A percentile compares a stretch with the other conserved stretches of the same genome.
Evolutionary conservation across 768 basidiomycete genomes (phyloP).

Genomic region (Epithele typhae): DNA sequence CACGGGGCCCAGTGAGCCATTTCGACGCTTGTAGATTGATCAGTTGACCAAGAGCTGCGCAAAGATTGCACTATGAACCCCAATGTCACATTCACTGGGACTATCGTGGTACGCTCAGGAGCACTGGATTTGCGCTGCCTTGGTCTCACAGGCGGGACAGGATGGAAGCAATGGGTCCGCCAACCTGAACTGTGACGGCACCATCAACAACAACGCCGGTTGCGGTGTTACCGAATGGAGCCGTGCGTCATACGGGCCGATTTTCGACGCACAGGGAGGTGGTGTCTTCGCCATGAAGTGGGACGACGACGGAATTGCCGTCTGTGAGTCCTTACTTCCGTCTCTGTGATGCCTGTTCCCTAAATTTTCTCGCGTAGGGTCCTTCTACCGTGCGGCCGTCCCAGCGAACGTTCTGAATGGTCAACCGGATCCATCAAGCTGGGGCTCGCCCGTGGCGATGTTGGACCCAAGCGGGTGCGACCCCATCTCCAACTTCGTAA

Average conservation of each 20-base stretch:
- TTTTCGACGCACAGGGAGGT: slow-evolving; percentile 74
- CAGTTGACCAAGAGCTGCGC: neutral
- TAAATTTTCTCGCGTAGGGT: slow-evolving; percentile 44
- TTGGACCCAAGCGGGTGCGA: slow-evolving; percentile 54
- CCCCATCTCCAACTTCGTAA: slow-evolving; percentile 52
- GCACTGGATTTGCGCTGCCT: no score
- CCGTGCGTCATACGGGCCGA: slow-evolving; percentile 76
- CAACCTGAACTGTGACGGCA: slow-evolving; percentile 44
- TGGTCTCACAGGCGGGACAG: slow-evolving; percentile 22
- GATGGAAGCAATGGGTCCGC: slow-evolving; percentile 44
- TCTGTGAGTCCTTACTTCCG: slow-evolving; percentile 49
- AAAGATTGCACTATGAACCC: slow-evolving; percentile 57
- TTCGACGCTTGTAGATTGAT: slow-evolving; percentile 2
- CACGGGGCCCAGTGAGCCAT: slow-evolving; percentile 51
- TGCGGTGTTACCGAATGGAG: slow-evolving; percentile 81
- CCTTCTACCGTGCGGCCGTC: slow-evolving; percentile 75
- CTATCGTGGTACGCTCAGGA: slow-evolving; percentile 46
- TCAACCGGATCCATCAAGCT: slow-evolving; percentile 58
- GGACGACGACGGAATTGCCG: slow-evolving; percentile 71
- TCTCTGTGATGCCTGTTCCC: neutral
- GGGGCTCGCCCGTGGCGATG: slow-evolving; percentile 65
- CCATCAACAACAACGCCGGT: slow-evolving; percentile 56
- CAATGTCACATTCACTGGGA: slow-evolving; percentile 56
- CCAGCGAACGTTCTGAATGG: slow-evolving; percentile 62
- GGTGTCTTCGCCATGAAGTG: slow-evolving; percentile 90